Evolutionary conservation across 106 monocot genomes (phyloP), one percentile per base, ranked within the genome.

Genomic region (Vanilla planifolia): DNA sequence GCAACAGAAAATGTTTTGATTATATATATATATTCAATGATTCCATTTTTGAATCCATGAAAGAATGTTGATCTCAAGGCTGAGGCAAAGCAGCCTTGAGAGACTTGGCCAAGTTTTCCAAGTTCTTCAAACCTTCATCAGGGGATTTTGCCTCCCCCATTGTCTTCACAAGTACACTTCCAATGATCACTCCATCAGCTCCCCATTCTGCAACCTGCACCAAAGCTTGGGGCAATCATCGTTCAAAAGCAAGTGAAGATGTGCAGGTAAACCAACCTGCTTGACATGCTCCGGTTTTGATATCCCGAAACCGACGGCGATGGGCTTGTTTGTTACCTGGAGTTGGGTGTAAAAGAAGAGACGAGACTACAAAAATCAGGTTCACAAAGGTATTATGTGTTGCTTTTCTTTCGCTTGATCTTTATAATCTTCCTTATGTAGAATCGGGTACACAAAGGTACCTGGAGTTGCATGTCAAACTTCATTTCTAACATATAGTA

Each of bases 121-220:
- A 22, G 19, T 70, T 45, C 55, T 63, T 89, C 39, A 89, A 51
- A 59, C 75, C 75, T 59, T 84, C 80, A 61, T 84, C 75, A 9
- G 89, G 60, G 42, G 75, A 67, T 29, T 78, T 67, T 1, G 75
- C 72, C 39, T 81, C 81, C 2, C 80, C 78, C 17, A 84, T 23
- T 19, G 81, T 37, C 45, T 67, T 81, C 15, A 89, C 89, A 13
- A 84, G 78, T 0, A 84, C 89, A 61, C 89, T 89, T 1, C 89
- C 89, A 16, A 89, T 81, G 57, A 89, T 85, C 34, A 81, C 89
- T 34, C 89, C 89, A 58, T 89, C 84, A 24, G 89, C 89, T 52
- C 89, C 89, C 89, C 89, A 89, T 64, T 64, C 64, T 3, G 84
- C 60, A 16, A 89, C 56, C 89, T 89, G 66, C 36, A 55, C 46